phyloP scores from a whole-genome alignment of 2,329 filamentous ascomycete genomes.

The Stylonectria norvegica region DNA sequence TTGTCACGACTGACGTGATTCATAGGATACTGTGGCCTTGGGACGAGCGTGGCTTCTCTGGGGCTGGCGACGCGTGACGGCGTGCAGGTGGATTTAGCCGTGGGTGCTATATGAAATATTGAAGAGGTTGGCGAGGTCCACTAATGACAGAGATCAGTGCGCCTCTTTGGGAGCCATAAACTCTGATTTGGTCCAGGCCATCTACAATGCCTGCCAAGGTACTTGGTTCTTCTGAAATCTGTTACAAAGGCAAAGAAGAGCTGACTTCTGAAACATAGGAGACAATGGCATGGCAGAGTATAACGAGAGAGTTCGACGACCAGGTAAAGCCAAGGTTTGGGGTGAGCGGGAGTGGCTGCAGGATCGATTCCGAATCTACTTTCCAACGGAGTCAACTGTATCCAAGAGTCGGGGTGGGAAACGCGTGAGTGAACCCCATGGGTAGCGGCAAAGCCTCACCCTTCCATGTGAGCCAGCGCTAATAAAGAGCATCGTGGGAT shows the following conservation, averaged over 20 bases:
- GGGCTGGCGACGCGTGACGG: slow-evolving; percentile 53
- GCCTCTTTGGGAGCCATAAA: slow-evolving; percentile 80
- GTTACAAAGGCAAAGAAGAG: background rate
- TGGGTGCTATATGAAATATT: slow-evolving; percentile 37
- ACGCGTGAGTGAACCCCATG: slow-evolving; percentile 47
- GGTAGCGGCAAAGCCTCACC: slow-evolving; percentile 33
- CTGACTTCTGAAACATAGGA: slow-evolving; percentile 18
- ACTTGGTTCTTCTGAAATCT: no score
- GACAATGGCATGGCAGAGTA: slow-evolving; percentile 45
- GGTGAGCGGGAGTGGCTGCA: slow-evolving; percentile 27
- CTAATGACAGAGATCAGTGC: slow-evolving; percentile 44
- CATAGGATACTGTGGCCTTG: slow-evolving; percentile 71
- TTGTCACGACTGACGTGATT: slow-evolving; percentile 16
- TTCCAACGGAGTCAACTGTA: slow-evolving; percentile 72
- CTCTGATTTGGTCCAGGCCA: slow-evolving; percentile 57
- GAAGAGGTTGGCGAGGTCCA: background rate
- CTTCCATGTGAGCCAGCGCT: slow-evolving; percentile 18
- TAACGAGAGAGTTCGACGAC: slow-evolving; percentile 34
- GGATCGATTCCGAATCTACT: slow-evolving; percentile 69
- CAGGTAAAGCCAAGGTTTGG: slow-evolving; percentile 22
- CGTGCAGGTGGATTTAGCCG: slow-evolving; percentile 70
- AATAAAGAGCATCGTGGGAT: slow-evolving; percentile 25
- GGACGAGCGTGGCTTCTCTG: slow-evolving; percentile 60
- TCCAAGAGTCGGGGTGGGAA: slow-evolving; percentile 59
- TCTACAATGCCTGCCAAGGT: slow-evolving; percentile 57